Conservation (phyloP, 2,329 filamentous ascomycete genomes). For the Drechslera avenae region DNA sequence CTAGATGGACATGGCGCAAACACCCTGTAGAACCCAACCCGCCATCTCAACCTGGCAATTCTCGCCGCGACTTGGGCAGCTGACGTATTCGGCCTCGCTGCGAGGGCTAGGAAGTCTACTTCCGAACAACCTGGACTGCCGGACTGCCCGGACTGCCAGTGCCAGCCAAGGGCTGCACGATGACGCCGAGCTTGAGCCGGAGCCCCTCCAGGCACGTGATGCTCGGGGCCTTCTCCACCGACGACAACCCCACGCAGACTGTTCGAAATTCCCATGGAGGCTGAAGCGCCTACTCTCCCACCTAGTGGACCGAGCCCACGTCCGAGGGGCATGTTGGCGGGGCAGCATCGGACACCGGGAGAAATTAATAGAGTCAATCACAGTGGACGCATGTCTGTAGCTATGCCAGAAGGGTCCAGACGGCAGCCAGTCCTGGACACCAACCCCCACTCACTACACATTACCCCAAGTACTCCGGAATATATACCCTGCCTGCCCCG, state of each 20-base stretch:
- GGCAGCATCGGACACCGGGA: constrained; percentile 35
- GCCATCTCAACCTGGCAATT: constrained; percentile 30
- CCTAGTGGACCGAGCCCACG: constrained; percentile 24
- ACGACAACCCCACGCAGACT: constrained; percentile 11
- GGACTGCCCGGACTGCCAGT: too few relatives aligned
- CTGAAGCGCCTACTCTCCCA: constrained; percentile 3
- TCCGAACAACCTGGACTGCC: constrained; percentile 7
- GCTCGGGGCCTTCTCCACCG: constrained; percentile 31
- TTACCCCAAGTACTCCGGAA: constrained; percentile 16
- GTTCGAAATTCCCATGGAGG: constrained; percentile 15
- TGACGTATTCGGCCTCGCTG: constrained; percentile 1
- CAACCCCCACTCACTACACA: constrained; percentile 31
- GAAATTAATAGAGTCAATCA: constrained; percentile 45
- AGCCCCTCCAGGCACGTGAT: constrained; percentile 21
- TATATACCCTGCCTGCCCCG: constrained; percentile 9
- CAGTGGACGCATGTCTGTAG: constrained; percentile 19
- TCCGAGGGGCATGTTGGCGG: constrained; percentile 34
- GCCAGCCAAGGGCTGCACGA: constrained; percentile 25
- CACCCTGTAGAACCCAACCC: constrained; percentile 7
- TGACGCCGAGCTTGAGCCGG: constrained; percentile 17
- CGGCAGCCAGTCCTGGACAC: constrained; percentile 1
- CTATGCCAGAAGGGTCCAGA: constrained; percentile 5
- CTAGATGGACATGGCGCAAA: too few relatives aligned
- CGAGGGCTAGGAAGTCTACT: constrained; percentile 3
- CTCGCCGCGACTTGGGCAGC: constrained; percentile 28